phyloP scores from a whole-genome alignment of 495 filamentous ascomycete species.

The Aspergillus saccharolyticus region DNA sequence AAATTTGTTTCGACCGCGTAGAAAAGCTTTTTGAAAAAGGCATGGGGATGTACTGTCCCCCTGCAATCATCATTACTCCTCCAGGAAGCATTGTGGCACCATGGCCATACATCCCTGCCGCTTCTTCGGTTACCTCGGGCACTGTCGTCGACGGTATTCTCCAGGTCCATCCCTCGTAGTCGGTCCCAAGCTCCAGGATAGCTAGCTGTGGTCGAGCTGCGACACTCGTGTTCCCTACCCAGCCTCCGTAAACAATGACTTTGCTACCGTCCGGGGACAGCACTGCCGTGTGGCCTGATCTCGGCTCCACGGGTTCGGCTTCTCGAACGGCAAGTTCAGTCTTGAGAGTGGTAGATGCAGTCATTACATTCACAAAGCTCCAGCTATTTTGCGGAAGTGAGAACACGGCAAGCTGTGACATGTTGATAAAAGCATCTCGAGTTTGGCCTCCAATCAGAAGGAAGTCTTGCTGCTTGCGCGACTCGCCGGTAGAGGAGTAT shows the following conservation, averaged over 20 bases:
- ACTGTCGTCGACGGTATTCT: slow-evolving; percentile 47
- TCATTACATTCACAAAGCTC: slow-evolving; percentile 65
- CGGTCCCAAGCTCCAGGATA: slow-evolving; percentile 64
- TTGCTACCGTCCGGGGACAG: slow-evolving; percentile 69
- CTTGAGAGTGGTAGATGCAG: slow-evolving; percentile 29
- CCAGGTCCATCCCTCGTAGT: slow-evolving; percentile 77
- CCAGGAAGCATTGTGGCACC: slow-evolving; percentile 79
- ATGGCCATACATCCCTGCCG: slow-evolving; percentile 74
- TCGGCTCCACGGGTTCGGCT: slow-evolving; percentile 53
- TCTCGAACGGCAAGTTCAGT: slow-evolving; percentile 48
- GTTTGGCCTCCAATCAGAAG: slow-evolving; percentile 87
- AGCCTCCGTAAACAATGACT: slow-evolving; percentile 78
- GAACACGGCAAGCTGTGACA: slow-evolving; percentile 85
- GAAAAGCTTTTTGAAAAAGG: slow-evolving; percentile 40
- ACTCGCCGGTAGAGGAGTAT: slow-evolving; percentile 41
- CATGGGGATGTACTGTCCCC: slow-evolving; percentile 66
- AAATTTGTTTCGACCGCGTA: slow-evolving; percentile 32
- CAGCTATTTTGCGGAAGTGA: slow-evolving; percentile 80
- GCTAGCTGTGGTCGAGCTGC: slow-evolving; percentile 77
- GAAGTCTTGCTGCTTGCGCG: slow-evolving; percentile 66
- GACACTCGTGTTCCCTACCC: slow-evolving; percentile 74
- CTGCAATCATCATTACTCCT: slow-evolving; percentile 83
- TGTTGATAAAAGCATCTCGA: slow-evolving; percentile 78
- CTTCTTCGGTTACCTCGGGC: slow-evolving; percentile 38
- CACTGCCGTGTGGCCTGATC: slow-evolving; percentile 83